A percentile compares a stretch with the other conserved stretches of the same genome.
These are phyloP conservation scores for Sanguinoderma infundibulare DNA, from an alignment of 1,284 basidiomycete species.

Conservation along the genomic window DNA sequence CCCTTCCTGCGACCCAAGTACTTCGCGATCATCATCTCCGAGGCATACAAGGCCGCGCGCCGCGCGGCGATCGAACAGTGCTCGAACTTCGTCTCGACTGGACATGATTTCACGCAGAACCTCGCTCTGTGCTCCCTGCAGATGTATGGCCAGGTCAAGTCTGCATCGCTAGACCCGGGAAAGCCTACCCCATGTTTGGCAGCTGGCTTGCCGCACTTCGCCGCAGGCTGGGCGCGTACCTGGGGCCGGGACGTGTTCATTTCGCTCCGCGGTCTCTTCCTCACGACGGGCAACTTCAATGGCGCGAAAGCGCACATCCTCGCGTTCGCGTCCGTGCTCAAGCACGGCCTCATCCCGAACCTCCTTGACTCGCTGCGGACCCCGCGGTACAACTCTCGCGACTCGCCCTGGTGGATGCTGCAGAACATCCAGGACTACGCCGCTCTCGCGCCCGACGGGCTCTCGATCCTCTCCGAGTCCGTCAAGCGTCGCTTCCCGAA, in stretches of 20 bases:
- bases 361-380: conserved; percentile 85
- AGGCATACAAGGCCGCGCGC: conserved; percentile 90
- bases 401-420: conserved; percentile 98
- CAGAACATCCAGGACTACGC: conserved; percentile 98
- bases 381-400: conserved; percentile 91
- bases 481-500: conserved; percentile 93
- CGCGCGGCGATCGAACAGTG: conserved; percentile 82
- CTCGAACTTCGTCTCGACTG: conserved; percentile 83
- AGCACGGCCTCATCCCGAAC: conserved; percentile 93
- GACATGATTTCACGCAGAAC: conserved; percentile 89
- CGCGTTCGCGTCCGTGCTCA: conserved; percentile 85
- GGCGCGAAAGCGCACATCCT: conserved; percentile 89
- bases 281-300: conserved; percentile 89
- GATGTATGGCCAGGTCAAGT: conserved; percentile 90
- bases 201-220: conserved; percentile 94
- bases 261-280: conserved; percentile 88
- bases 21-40: conserved; percentile 88
- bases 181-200: conserved; percentile 82
- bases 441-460: conserved; percentile 82
- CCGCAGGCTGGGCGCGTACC: conserved; percentile 89
- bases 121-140: conserved; percentile 88
- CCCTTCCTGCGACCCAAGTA: conserved; percentile 92
- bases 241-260: conserved; percentile 99
- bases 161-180: conserved; percentile 81
- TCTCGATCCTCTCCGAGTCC: conserved; percentile 78